These are phyloP conservation scores for Chlamydomonas schloesseri DNA, from an alignment of 139 green algal genomes.

Conservation along the genomic window DNA sequence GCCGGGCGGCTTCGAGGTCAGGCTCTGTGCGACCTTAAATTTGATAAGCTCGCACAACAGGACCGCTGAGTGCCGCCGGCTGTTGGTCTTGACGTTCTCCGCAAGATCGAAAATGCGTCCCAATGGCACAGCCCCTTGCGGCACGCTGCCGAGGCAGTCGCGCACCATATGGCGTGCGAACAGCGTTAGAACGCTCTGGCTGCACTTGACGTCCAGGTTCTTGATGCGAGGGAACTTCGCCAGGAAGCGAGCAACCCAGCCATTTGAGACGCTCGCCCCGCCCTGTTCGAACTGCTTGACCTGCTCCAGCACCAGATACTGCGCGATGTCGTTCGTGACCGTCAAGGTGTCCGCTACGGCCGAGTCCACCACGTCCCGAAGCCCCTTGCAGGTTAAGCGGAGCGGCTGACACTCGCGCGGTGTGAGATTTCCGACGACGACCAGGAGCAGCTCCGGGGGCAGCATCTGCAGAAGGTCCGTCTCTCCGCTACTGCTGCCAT, in stretches of 20 bases:
- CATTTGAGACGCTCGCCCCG: not conserved
- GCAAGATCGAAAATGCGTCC: constrained; percentile 37
- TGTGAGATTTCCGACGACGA: constrained; percentile 35
- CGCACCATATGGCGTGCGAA: constrained; percentile 42
- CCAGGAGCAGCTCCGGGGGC: constrained; percentile 10
- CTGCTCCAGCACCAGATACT: constrained; percentile 28
- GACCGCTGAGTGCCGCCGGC: constrained; percentile 35
- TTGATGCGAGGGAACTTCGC: constrained; percentile 38
- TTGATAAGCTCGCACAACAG: constrained; percentile 43
- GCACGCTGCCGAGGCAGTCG: constrained; percentile 35
- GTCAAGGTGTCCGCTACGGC: constrained; percentile 21
- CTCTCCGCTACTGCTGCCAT: not conserved
- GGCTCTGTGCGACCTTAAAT: constrained; percentile 40
- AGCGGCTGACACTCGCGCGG: constrained; percentile 29
- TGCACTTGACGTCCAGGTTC: constrained; percentile 44
- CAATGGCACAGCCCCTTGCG: constrained; percentile 3
- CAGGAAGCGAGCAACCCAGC: constrained; percentile 32
- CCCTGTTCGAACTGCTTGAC: not conserved
- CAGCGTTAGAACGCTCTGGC: constrained; percentile 6
- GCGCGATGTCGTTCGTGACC: constrained; percentile 30
- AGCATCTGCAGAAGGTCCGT: constrained; percentile 17
- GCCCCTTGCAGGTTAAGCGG: constrained; percentile 20
- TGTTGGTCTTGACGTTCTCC: constrained; percentile 43
- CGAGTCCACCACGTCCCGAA: constrained; percentile 24
- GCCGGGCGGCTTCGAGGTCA: constrained; percentile 38